phyloP scores from a whole-genome alignment of 192 early-diverging fungal species.

The Lobulomyces angularis region DNA sequence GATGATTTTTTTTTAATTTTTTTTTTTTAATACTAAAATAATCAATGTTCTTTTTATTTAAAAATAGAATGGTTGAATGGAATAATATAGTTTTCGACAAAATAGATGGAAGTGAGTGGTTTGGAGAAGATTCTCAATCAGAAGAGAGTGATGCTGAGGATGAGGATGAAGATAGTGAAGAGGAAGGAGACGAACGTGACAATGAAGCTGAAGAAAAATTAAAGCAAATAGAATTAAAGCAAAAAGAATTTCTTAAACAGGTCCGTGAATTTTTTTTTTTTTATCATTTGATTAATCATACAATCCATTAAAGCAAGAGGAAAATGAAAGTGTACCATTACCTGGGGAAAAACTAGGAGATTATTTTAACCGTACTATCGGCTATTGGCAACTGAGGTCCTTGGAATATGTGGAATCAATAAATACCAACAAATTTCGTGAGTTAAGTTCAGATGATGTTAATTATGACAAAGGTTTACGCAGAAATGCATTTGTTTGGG shows the following conservation, averaged over 20 bases:
- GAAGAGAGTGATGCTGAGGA: constrained; percentile 34
- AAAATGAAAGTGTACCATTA: constrained; percentile 6
- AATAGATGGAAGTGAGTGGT: constrained; percentile 25
- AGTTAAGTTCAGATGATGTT: no score
- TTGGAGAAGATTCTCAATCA: constrained; percentile 35
- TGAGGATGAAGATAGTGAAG: constrained; percentile 31
- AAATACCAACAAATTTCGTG: neutral
- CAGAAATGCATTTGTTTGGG: no score
- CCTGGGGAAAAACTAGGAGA: constrained; percentile 8
- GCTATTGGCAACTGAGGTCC: constrained; percentile 4
- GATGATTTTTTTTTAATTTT: neutral
- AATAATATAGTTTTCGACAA: constrained; percentile 27
- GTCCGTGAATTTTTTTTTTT: neutral
- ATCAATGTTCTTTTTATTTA: constrained; percentile 50
- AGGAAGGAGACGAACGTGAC: constrained; percentile 25
- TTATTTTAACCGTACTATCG: constrained; percentile 8
- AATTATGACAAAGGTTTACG: no score
- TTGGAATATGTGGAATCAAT: constrained; percentile 3
- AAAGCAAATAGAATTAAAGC: constrained; percentile 1
- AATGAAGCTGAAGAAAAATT: constrained; percentile 29
- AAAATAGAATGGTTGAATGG: constrained; percentile 55
- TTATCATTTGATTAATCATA: constrained; percentile 3
- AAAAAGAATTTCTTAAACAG: neutral
- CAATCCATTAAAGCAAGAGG: no score
- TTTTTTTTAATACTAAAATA: constrained; percentile 3